These are phyloP conservation scores for Nakazawaea wyomingensis DNA, from an alignment of 805 yeast genomes.

Conservation along the genomic window DNA sequence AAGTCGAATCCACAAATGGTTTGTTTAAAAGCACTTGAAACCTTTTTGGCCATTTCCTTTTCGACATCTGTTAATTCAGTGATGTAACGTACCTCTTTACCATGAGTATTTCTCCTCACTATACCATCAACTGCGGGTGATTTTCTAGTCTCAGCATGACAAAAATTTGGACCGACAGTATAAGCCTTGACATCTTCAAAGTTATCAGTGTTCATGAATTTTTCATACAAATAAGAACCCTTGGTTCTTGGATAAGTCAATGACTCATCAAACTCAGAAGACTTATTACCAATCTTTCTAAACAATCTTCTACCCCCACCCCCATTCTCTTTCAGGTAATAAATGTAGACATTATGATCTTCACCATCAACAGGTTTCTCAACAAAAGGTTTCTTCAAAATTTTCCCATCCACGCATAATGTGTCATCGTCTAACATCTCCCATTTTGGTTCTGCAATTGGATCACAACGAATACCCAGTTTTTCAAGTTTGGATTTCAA, in stretches of 20 bases:
- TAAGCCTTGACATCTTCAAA: constrained; percentile 98
- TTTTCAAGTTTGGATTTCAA: constrained; percentile 52
- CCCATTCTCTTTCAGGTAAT: constrained; percentile 82
- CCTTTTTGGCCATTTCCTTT: constrained; percentile 71
- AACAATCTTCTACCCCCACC: constrained; percentile 97
- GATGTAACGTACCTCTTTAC: constrained; percentile 89
- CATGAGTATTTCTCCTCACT: constrained; percentile 94
- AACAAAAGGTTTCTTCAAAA: constrained; percentile 83
- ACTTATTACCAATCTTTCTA: constrained; percentile 94
- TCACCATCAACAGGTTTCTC: constrained; percentile 99
- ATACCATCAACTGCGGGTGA: constrained; percentile 99
- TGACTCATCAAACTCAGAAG: constrained; percentile 90
- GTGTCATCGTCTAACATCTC: constrained; percentile 87
- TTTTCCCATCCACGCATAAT: constrained; percentile 64
- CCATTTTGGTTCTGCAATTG: constrained; percentile 69
- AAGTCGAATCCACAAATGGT: constrained; percentile 97
- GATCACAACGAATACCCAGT: constrained; percentile 52
- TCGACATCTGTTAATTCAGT: constrained; percentile 77
- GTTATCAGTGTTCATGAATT: constrained; percentile 96
- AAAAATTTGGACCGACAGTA: constrained; percentile 85
- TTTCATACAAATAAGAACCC: constrained; percentile 89
- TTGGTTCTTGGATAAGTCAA: constrained; percentile 71
- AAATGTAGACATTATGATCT: constrained; percentile 93
- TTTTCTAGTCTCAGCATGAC: constrained; percentile 98
- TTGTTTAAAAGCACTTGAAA: constrained; percentile 75